phyloP scores from a whole-genome alignment of 2,329 filamentous ascomycete species.

The Pseudogymnoascus sp. region DNA sequence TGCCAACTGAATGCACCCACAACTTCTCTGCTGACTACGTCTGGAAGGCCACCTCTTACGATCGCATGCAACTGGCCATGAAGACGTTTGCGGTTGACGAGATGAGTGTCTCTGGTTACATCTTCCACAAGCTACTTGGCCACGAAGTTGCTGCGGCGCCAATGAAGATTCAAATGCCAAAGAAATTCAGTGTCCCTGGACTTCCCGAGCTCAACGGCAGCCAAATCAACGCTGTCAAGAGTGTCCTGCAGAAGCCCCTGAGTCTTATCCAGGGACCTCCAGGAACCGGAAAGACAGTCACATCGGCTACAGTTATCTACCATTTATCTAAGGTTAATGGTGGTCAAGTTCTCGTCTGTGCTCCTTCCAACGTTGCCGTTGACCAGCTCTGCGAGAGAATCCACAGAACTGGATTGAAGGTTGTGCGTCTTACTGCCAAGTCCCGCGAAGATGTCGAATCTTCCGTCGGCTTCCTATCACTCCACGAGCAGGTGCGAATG shows the following conservation, averaged over 20 bases:
- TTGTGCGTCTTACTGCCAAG: slow-evolving; percentile 96
- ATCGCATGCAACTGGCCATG: slow-evolving; percentile 98
- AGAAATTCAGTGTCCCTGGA: slow-evolving; percentile 92
- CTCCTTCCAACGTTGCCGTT: slow-evolving; percentile 95
- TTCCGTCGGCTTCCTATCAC: slow-evolving; percentile 88
- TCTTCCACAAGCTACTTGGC: slow-evolving; percentile 92
- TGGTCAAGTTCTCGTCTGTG: slow-evolving; percentile 90
- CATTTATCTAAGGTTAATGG: slow-evolving; percentile 93
- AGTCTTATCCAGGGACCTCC: slow-evolving; percentile 96
- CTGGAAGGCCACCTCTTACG: slow-evolving; percentile 98
- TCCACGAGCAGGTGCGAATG: slow-evolving; percentile 96
- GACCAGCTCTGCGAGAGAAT: slow-evolving; percentile 97
- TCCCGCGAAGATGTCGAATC: slow-evolving; percentile 98
- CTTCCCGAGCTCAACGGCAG: slow-evolving; percentile 91
- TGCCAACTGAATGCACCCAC: slow-evolving; percentile 91
- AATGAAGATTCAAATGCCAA: slow-evolving; percentile 91
- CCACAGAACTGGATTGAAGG: slow-evolving; percentile 88
- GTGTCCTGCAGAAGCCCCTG: slow-evolving; percentile 83
- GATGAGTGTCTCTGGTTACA: slow-evolving; percentile 96
- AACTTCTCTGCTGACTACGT: slow-evolving; percentile 99
- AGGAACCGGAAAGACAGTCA: slow-evolving; percentile 96
- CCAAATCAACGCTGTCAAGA: slow-evolving; percentile 94
- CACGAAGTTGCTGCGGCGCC: slow-evolving; percentile 91
- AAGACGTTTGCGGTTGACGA: slow-evolving; percentile 98
- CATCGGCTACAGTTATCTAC: slow-evolving; percentile 96